These are phyloP conservation scores for Fusarium virguliforme DNA, from an alignment of 2,329 filamentous ascomycete species.

Conservation along the genomic window DNA sequence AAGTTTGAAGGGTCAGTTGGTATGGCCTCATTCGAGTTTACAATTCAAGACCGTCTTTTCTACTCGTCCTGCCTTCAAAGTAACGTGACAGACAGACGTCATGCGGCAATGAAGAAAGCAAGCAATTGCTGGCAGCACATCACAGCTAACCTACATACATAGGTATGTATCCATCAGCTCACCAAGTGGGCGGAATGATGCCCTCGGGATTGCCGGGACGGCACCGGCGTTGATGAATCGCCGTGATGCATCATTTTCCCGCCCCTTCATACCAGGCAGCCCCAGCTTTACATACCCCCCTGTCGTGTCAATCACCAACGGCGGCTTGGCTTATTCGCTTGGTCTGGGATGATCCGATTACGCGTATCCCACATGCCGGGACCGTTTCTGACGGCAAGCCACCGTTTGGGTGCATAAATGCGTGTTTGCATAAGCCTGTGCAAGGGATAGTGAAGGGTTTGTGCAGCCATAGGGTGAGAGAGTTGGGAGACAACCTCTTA, in stretches of 20 bases:
- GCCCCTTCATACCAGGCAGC: conserved; percentile 10
- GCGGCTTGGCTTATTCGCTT: not conserved
- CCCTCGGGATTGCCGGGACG: conserved; percentile 3
- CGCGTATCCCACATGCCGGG: conserved; percentile 6
- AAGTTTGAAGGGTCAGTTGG: not conserved
- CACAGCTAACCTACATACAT: not conserved
- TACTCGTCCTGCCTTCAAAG: not conserved
- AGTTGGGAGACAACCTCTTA: too few species aligned
- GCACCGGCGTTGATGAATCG: not conserved
- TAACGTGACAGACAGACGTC: not conserved
- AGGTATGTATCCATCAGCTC: conserved; percentile 3
- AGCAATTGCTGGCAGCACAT: too few species aligned
- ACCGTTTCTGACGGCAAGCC: not conserved
- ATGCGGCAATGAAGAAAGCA: conserved; percentile 3
- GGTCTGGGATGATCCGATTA: conserved; percentile 3
- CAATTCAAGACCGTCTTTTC: not conserved
- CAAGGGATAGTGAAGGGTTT: not conserved
- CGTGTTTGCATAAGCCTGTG: not conserved
- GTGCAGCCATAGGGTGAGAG: not conserved
- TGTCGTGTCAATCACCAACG: conserved; percentile 24
- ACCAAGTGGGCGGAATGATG: not conserved
- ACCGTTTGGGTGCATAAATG: not conserved
- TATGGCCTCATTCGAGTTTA: not conserved
- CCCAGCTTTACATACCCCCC: conserved; percentile 9
- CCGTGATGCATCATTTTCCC: not conserved